Evolutionary conservation across 129 eudicot genomes (phyloP), one percentile per base, ranked within the genome.

Genomic region (Flaveria trinervia): DNA sequence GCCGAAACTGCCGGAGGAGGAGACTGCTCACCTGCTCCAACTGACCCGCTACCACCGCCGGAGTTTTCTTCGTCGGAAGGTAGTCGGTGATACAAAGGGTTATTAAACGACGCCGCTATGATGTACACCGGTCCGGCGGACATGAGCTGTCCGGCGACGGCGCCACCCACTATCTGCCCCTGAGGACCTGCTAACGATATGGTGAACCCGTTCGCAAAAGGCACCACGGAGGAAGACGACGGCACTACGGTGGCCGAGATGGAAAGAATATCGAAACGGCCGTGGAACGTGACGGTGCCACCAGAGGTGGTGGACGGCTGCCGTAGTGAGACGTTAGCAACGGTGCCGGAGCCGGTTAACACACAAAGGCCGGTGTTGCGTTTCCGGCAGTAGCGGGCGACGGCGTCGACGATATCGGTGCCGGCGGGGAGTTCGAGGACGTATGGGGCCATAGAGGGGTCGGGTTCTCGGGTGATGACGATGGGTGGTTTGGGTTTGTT

Each of bases 101-200:
- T 84, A 8, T 79, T 85, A 23, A 89, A 92, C 71, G 92, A 77
- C 16, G 96, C 88, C 8, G 92, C 92, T 1, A 89, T 78, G 14
- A 89, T 79, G 70, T 77, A 85, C 0, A 89, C 87, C 2, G 92
- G 79, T 2, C 92, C 92, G 5, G 92, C 95, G 0, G 97, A 77
- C 0, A 85, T 39, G 12, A 92, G 83, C 2, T 88, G 88, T 0
- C 89, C 92, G 51, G 83, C 85, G 0, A 89, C 97, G 0, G 82
- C 70, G 3, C 97, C 97, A 1, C 95, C 97, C 2, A 92, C 87
- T 17, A 92, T 83, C 81, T 89, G 97, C 7, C 95, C 97, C 48
- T 89, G 91, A 11, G 96, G 92, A 2, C 97, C 97, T 1, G 92
- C 88, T 7, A 92, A 17, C 0, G 89, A 85, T 0, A 92, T 86